Conservation (phyloP, 139 green algal species). For the Volvox africanus region DNA sequence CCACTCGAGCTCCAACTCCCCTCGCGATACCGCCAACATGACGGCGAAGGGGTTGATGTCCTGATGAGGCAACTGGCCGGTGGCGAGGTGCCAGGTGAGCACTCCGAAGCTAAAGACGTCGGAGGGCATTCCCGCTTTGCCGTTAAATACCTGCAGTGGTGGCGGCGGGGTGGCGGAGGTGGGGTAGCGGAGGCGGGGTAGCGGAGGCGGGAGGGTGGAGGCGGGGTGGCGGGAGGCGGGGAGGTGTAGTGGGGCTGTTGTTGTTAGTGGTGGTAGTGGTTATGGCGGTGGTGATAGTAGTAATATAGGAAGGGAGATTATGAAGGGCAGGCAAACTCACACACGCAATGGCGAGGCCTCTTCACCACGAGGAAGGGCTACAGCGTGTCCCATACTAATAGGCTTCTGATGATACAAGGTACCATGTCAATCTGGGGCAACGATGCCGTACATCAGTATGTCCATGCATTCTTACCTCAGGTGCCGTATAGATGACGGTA, state of each 20-base stretch:
- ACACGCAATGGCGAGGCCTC: no score
- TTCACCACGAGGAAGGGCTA: no score
- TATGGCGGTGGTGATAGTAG: no score
- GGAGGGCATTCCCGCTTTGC: not conserved
- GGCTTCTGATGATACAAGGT: no score
- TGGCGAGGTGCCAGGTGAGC: constrained; percentile 55
- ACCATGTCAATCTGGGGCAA: no score
- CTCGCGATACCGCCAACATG: constrained; percentile 41
- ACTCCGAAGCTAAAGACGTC: constrained; percentile 59
- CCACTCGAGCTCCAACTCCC: constrained; percentile 45
- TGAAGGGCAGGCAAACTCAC: no score
- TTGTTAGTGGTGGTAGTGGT: no score
- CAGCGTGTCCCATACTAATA: not conserved
- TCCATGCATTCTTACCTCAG: constrained; percentile 1
- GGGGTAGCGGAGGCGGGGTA: no score
- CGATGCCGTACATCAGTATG: no score
- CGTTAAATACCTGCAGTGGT: constrained; percentile 35
- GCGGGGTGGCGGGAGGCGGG: no score
- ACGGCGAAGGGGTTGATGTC: constrained; percentile 48
- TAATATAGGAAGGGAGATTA: not conserved
- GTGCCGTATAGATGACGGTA: constrained; percentile 46
- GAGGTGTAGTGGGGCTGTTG: no score
- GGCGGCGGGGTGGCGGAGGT: not conserved
- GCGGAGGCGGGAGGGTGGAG: no score
- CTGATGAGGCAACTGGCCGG: constrained; percentile 38